phyloP scores from a whole-genome alignment of 1,284 basidiomycete genomes.

The Agaricales sp. region DNA sequence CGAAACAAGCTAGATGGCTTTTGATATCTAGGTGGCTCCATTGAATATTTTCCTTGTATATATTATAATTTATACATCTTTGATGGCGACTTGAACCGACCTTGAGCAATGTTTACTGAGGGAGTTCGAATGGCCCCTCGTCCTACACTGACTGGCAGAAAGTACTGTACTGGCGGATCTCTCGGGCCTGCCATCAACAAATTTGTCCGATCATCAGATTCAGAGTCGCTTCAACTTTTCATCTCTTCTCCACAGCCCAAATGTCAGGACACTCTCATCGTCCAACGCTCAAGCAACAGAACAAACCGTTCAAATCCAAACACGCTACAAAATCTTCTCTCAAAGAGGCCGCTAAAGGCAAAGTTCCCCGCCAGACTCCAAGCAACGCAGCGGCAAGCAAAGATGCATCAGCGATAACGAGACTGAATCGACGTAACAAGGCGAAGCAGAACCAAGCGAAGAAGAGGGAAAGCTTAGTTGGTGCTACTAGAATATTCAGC shows the following conservation, averaged over 20 bases:
- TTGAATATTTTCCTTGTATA: too few relatives aligned
- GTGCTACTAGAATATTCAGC: slow-evolving; percentile 64
- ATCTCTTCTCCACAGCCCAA: neutral
- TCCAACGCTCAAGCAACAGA: slow-evolving; percentile 39
- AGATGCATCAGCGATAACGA: slow-evolving; percentile 40
- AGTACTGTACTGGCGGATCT: too few relatives aligned
- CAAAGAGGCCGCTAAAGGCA: slow-evolving; percentile 78
- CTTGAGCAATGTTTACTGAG: too few relatives aligned
- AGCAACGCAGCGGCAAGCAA: slow-evolving; percentile 35
- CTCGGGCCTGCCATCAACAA: too few relatives aligned
- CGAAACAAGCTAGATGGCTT: too few relatives aligned
- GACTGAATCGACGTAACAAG: slow-evolving; percentile 65
- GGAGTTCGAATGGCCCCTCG: too few relatives aligned
- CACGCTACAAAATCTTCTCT: slow-evolving; percentile 79
- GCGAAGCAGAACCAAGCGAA: slow-evolving; percentile 68
- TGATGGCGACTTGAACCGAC: too few relatives aligned
- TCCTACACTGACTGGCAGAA: too few relatives aligned
- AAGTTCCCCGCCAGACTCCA: slow-evolving; percentile 38
- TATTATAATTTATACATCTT: too few relatives aligned
- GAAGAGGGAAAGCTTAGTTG: slow-evolving; percentile 63
- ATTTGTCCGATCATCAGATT: too few relatives aligned
- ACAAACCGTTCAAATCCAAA: slow-evolving; percentile 85
- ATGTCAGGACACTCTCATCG: slow-evolving; percentile 1
- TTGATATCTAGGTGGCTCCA: too few relatives aligned
- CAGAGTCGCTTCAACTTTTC: too few relatives aligned